Percentiles rank a stretch among this genome's conserved stretches.
Conservation (phyloP, 768 basidiomycete genomes). For the Rhodotorula sphaerocarpa region DNA sequence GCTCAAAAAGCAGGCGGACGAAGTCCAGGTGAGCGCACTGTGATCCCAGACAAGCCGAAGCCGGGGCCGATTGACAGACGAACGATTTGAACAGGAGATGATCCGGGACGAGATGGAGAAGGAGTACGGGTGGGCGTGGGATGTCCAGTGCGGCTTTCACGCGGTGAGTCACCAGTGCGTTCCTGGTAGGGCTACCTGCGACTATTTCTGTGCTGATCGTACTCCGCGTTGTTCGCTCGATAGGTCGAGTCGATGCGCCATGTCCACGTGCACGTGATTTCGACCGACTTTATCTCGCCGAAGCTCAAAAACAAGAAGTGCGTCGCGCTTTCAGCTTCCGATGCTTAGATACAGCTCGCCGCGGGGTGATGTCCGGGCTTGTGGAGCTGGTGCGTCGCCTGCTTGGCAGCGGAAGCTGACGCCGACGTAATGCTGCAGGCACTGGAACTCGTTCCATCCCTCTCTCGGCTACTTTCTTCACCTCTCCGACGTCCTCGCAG, state of each 20-base stretch:
- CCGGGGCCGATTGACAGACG: too few species aligned
- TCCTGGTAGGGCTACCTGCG: too few species aligned
- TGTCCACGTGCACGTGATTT: constrained; percentile 43
- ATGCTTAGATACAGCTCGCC: neutral
- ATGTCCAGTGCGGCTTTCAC: constrained; percentile 44
- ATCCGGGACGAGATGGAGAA: constrained; percentile 44
- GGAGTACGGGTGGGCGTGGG: constrained; percentile 42
- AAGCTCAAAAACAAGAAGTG: constrained; percentile 44
- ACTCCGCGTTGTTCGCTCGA: too few species aligned
- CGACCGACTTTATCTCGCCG: constrained; percentile 42
- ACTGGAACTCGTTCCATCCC: constrained; percentile 44
- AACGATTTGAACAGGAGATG: constrained; percentile 37
- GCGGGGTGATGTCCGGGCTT: too few species aligned
- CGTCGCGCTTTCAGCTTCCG: neutral
- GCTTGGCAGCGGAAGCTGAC: too few species aligned
- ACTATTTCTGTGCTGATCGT: too few species aligned
- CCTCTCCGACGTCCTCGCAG: constrained; percentile 38
- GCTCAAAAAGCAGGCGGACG: constrained; percentile 38
- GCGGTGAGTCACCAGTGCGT: constrained; percentile 33
- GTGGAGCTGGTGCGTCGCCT: too few species aligned
- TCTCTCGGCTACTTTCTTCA: constrained; percentile 43
- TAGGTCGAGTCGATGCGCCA: constrained; percentile 42
- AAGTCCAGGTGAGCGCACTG: constrained; percentile 35
- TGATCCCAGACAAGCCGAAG: too few species aligned
- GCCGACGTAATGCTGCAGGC: too few species aligned